Base-by-base conservation (phyloP, 2,329 filamentous ascomycete genomes). In the Graphilbum sp. region DNA sequence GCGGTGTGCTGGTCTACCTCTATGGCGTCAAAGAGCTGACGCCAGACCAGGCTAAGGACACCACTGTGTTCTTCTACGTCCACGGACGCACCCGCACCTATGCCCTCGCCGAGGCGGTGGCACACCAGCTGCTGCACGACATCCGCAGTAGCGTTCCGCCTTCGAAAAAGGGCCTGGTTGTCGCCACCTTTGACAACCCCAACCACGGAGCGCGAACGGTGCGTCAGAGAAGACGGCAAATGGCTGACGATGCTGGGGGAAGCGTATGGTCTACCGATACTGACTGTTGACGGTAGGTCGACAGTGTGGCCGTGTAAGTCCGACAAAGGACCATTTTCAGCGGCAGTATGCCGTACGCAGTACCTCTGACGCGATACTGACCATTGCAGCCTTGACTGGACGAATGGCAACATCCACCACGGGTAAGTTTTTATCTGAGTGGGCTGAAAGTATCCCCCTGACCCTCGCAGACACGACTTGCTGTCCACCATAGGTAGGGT, bases 91-190 rank as follows among this genome's bases (percentile, higher is more conserved):
- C 29, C 4, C 15, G 13, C 21, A 32, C 37, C n/a, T 31, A 35
- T 19, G 12, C 5, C 3, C 25, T 32, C 17, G 34, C 37, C 2
- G 37, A 35, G 15, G 37, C 19, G 2, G n/a, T 39, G 3, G 37
- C 32, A 4, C 37, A 39, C 13, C 15, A 39, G 33, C 25, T 39
- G n/a, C n/a, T 39, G 20, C n/a, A 35, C 29, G 19, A 35, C n/a
- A 13, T 29, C 9, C 25, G 27, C 4, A 8, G 11, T 24, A 6
- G 6, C 5, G 15, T 16, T 7, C 13, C 18, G 1, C 15, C 15
- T 15, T 24, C 33, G 8, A 25, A 24, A 12, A 35, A 33, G 30
- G 36, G 36, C 12, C n/a, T 37, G 3, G 36, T 37, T 2, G 19
- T 37, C 8, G 36, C 36, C 10, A 33, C 36, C 3, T 37, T 37